Evolutionary conservation across 495 filamentous ascomycete species (phyloP).

Genomic region (Daldinia grandis): DNA sequence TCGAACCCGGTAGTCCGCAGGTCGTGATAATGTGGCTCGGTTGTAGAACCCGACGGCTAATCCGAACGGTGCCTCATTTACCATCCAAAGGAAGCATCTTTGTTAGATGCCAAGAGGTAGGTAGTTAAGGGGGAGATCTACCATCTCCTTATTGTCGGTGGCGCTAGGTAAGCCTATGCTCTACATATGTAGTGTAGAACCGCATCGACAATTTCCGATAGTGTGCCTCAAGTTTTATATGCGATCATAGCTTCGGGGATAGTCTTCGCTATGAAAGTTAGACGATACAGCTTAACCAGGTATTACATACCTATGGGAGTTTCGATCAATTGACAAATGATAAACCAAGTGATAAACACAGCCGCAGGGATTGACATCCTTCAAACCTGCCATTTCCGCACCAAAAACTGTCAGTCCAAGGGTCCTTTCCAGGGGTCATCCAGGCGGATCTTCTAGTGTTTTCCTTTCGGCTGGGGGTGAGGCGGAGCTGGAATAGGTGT

Average conservation of each 20-base stretch:
- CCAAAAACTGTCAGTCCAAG: slow-evolving; percentile 10
- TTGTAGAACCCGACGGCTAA: background rate
- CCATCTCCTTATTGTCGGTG: background rate
- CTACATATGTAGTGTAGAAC: too few species aligned
- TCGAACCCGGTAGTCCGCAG: background rate
- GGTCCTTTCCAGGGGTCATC: slow-evolving; percentile 27
- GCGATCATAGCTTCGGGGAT: background rate
- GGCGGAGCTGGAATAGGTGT: slow-evolving; percentile 29
- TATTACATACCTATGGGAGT: too few species aligned
- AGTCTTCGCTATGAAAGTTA: background rate
- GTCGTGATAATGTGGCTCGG: background rate
- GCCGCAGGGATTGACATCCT: slow-evolving; percentile 38
- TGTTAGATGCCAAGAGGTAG: background rate
- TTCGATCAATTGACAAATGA: background rate
- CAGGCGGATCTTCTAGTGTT: slow-evolving; percentile 37
- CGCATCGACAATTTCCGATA: background rate
- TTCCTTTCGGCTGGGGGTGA: slow-evolving; percentile 25
- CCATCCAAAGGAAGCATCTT: background rate
- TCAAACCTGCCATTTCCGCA: slow-evolving; percentile 11
- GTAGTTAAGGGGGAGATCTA: background rate
- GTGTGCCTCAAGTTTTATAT: background rate
- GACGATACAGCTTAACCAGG: background rate
- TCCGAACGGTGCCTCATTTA: background rate
- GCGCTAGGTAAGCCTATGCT: background rate
- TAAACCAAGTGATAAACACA: slow-evolving; percentile 7